Evolutionary conservation across 1,139 yeast genomes (phyloP).

Genomic region (Geotrichum europaeum): DNA sequence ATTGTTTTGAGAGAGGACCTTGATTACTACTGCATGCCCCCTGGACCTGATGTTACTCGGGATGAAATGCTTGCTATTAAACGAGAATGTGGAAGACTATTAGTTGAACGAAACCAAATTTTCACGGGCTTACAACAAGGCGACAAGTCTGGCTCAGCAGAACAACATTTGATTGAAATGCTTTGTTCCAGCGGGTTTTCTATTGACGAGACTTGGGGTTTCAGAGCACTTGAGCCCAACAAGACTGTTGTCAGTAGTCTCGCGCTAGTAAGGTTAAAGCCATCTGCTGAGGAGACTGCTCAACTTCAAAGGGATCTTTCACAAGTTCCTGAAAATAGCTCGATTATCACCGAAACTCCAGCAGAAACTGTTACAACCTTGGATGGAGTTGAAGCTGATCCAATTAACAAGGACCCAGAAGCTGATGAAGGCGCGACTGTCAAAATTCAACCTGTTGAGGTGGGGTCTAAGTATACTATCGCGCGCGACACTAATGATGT

Average conservation of each 20-base stretch:
- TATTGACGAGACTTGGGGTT: conserved; percentile 74
- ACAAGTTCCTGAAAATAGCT: neutral
- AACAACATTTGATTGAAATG: conserved; percentile 92
- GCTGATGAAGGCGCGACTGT: neutral
- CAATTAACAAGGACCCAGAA: neutral
- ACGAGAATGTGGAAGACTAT: conserved; percentile 55
- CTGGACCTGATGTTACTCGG: conserved; percentile 33
- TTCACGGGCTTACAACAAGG: conserved; percentile 57
- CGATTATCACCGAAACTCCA: neutral
- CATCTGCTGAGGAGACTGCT: neutral
- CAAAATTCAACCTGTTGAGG: neutral
- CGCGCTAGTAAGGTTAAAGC: conserved; percentile 61
- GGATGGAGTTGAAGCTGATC: neutral
- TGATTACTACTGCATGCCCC: conserved; percentile 88
- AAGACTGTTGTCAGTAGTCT: conserved; percentile 82
- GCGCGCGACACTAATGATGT: neutral
- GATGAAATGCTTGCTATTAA: conserved; percentile 55
- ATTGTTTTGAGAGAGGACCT: conserved; percentile 91
- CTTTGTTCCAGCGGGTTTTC: conserved; percentile 80
- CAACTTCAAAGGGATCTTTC: conserved; percentile 1
- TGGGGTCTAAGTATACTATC: neutral
- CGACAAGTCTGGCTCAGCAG: conserved; percentile 73
- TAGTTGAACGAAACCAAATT: conserved; percentile 47
- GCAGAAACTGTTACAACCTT: neutral
- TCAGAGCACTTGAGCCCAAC: conserved; percentile 74